phyloP scores from a whole-genome alignment of 148 eudicot genomes.

The Agrostemma githago region DNA sequence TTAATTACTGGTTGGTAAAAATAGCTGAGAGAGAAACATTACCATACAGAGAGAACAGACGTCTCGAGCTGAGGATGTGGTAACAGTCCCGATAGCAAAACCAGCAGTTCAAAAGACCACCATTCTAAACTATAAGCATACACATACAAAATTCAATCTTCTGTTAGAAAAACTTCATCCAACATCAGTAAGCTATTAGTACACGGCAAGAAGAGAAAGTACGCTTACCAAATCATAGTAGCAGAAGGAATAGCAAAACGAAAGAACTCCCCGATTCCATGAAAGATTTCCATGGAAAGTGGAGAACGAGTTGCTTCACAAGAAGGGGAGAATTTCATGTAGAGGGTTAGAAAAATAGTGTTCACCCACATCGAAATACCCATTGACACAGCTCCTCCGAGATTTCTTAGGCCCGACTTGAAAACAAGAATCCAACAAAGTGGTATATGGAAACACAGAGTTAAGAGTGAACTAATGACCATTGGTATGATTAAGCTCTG shows the following conservation, averaged over 20 bases:
- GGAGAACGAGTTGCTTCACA: constrained; percentile 65
- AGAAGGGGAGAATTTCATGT: constrained; percentile 55
- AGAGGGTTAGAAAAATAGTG: constrained; percentile 40
- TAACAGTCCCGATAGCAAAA: constrained; percentile 73
- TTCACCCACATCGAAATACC: constrained; percentile 65
- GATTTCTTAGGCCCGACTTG: constrained; percentile 49
- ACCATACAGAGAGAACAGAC: constrained; percentile 77
- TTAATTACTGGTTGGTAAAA: neutral
- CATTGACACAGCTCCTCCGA: constrained; percentile 71
- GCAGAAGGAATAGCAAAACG: constrained; percentile 85
- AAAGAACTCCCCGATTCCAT: constrained; percentile 65
- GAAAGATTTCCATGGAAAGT: constrained; percentile 56
- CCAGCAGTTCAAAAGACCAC: constrained; percentile 85
- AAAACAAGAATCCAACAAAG: constrained; percentile 76
- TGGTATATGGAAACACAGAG: constrained; percentile 54
- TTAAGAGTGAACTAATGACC: constrained; percentile 44
- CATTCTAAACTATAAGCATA: constrained; percentile 58
- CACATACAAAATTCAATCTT: neutral
- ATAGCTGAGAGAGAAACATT: constrained; percentile 6
- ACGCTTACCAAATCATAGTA: constrained; percentile 68
- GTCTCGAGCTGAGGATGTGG: constrained; percentile 81
- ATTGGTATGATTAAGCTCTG: constrained; percentile 72
- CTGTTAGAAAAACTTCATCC: neutral
- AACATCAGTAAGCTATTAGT: neutral
- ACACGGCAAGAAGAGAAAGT: neutral